Conservation (phyloP, 495 filamentous ascomycete species). For the Penicillium goetzii region DNA sequence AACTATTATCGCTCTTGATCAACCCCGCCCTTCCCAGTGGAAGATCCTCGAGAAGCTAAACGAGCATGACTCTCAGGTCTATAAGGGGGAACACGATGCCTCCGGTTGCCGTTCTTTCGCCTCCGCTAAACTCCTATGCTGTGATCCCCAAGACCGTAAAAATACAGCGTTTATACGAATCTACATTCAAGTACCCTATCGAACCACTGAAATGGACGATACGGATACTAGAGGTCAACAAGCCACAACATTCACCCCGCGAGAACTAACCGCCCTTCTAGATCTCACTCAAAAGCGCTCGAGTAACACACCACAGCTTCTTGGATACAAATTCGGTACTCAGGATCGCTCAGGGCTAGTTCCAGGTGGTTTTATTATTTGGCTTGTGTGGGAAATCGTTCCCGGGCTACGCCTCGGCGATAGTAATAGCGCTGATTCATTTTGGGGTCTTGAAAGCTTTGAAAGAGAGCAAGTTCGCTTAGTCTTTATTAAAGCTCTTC, state of each 20-base stretch:
- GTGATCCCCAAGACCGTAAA: not conserved
- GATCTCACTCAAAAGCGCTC: not conserved
- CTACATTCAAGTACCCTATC: conserved; percentile 8
- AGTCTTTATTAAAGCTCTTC: not conserved
- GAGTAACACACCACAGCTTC: not conserved
- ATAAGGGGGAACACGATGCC: not conserved
- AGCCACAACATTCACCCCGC: not conserved
- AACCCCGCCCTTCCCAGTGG: not conserved
- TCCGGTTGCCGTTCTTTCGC: not conserved
- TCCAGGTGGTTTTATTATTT: conserved; percentile 1
- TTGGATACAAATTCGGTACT: not conserved
- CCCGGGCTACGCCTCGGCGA: not conserved
- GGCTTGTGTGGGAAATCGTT: not conserved
- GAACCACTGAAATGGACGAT: not conserved
- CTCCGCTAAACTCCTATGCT: not conserved
- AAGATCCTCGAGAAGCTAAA: conserved; percentile 6
- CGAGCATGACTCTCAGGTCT: not conserved
- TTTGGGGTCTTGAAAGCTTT: not conserved
- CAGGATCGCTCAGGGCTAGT: conserved; percentile 5
- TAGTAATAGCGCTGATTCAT: not conserved
- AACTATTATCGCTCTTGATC: not conserved
- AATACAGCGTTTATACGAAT: conserved; percentile 11
- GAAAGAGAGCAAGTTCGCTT: not conserved
- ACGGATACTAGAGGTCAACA: not conserved
- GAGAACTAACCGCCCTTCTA: not conserved